A percentile compares a stretch with the other conserved stretches of the same genome.
Evolutionary conservation across 345 rosid genomes (phyloP).

Genomic region (Rhodomyrtus tomentosa): DNA sequence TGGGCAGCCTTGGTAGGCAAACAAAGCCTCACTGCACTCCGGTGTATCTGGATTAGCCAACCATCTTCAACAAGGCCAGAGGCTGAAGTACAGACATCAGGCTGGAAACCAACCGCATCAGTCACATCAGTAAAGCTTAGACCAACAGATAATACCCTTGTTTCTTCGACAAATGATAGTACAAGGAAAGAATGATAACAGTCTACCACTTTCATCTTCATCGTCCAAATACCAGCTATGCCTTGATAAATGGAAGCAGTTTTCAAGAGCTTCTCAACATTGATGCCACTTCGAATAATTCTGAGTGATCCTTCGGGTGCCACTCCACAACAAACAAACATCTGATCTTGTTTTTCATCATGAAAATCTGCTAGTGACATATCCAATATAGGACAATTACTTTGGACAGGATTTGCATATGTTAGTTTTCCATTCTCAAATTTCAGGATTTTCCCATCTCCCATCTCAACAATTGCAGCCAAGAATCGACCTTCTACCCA

Average conservation of each 20-base stretch:
- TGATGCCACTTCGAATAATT: conserved; percentile 75
- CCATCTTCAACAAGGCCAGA: conserved; percentile 86
- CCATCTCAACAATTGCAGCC: conserved; percentile 84
- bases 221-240: conserved; percentile 85
- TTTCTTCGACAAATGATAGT: conserved; percentile 93
- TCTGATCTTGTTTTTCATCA: conserved; percentile 84
- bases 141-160: conserved; percentile 90
- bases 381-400: conserved; percentile 87
- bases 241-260: conserved; percentile 92
- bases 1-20: conserved; percentile 79
- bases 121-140: conserved; percentile 90
- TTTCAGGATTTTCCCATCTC: conserved; percentile 81
- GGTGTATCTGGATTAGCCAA: conserved; percentile 80
- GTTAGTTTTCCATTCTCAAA: conserved; percentile 55
- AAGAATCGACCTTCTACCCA: conserved; percentile 85
- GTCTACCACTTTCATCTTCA: conserved; percentile 62
- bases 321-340: conserved; percentile 93
- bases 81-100: conserved; percentile 92
- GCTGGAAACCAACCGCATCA: conserved; percentile 86
- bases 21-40: conserved; percentile 75
- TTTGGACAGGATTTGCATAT: conserved; percentile 60
- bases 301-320: conserved; percentile 97
- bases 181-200: conserved; percentile 87
- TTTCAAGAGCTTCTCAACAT: conserved; percentile 71
- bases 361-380: conserved; percentile 77